Evolutionary conservation across 2,329 filamentous ascomycete species (phyloP).

Genomic region (Penicillium sp.): DNA sequence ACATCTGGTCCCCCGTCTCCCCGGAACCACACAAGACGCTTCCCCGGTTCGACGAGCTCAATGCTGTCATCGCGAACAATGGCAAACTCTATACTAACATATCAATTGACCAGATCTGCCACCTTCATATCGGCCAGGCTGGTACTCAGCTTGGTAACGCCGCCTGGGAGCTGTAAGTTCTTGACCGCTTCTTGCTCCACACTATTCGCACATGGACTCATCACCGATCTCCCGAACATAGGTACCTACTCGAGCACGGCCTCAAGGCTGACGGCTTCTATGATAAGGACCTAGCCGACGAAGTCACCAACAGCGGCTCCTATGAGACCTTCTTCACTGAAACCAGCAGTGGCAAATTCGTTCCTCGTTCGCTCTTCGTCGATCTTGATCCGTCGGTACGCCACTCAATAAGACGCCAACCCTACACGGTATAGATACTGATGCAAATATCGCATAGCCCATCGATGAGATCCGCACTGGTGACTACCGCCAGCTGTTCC

Average conservation of each 20-base stretch:
- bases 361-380: conserved; percentile 65
- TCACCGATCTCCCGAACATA: conserved; percentile 34
- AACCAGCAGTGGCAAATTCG: conserved; percentile 63
- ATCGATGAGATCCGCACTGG: conserved; percentile 67
- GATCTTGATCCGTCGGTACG: conserved; percentile 62
- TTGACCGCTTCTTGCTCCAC: conserved; percentile 32
- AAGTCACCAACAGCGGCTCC: conserved; percentile 54
- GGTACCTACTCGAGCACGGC: conserved; percentile 66
- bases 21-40: conserved; percentile 12
- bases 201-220: conserved; percentile 3
- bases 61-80: neutral
- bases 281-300: conserved; percentile 54
- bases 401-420: neutral
- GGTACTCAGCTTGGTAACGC: conserved; percentile 66
- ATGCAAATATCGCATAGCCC: conserved; percentile 42
- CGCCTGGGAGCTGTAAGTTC: conserved; percentile 65
- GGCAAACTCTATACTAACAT: conserved; percentile 9
- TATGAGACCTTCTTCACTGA: conserved; percentile 67
- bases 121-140: conserved; percentile 67
- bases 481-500: conserved; percentile 61
- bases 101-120: conserved; percentile 53
- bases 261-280: conserved; percentile 59
- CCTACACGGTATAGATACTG: neutral
- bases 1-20: conserved; percentile 18
- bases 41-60: conserved; percentile 5